These are phyloP conservation scores for Geotrichum histeridarum DNA, from an alignment of 1,139 yeast species.

Conservation along the genomic window DNA sequence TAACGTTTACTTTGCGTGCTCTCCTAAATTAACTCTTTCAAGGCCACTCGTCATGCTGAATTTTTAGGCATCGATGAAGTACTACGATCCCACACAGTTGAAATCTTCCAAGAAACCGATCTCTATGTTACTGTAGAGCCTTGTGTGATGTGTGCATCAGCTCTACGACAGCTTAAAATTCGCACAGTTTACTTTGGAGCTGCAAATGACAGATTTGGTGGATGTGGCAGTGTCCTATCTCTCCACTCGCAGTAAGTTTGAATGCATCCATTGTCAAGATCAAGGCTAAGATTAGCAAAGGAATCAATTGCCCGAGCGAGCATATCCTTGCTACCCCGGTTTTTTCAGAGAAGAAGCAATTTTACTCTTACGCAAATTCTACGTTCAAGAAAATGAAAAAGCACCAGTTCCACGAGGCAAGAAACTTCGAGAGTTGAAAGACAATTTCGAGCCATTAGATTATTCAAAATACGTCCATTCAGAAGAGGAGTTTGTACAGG, in stretches of 20 bases:
- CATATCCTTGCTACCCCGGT: constrained; percentile 68
- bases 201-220: constrained; percentile 93
- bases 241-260: constrained; percentile 24
- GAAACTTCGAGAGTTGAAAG: constrained; percentile 68
- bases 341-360: constrained; percentile 76
- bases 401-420: constrained; percentile 81
- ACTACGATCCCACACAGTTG: constrained; percentile 33
- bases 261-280: background rate
- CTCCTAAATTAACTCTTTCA: constrained; percentile 22
- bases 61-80: constrained; percentile 69
- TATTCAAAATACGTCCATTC: constrained; percentile 46
- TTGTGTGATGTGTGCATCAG: constrained; percentile 96
- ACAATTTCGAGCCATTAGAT: constrained; percentile 55
- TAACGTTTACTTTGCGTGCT: background rate
- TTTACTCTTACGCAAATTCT: constrained; percentile 71
- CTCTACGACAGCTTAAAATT: constrained; percentile 74
- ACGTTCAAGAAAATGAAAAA: constrained; percentile 73
- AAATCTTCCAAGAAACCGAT: constrained; percentile 48
- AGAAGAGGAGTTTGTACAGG: constrained; percentile 43
- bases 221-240: constrained; percentile 78
- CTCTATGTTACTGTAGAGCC: constrained; percentile 96
- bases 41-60: constrained; percentile 89
- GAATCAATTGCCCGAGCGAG: constrained; percentile 28
- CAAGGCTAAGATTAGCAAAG: background rate
- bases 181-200: constrained; percentile 79